Base-by-base conservation (phyloP, 345 rosid genomes). In the Ricinus communis region DNA sequence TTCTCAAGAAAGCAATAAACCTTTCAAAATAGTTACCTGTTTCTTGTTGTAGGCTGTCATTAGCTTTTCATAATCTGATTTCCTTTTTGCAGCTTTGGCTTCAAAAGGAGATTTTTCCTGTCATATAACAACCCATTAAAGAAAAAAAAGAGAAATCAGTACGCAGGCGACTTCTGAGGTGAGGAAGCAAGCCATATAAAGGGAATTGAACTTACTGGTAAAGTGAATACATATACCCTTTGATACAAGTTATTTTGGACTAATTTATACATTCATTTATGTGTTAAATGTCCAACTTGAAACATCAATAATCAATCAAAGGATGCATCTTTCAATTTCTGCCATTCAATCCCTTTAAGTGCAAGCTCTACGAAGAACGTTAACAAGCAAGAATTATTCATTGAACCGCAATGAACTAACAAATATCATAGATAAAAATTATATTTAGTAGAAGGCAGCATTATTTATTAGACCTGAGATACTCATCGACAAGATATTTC, bases 31-130 rank as follows among this genome's bases (percentile, higher is more conserved):
- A 63, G 47, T 71, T 76, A 91, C 97, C 89, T 85, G 81, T 79
- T 85, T 88, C 81, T 90, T 88, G 79, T 88, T 88, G 86, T 90
- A 91, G 63, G 88, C 89, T 68, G 82, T 84, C 91, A 90, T 91
- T 69, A 74, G 88, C 80, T 86, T 90, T 59, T 78, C 91, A 73
- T 95, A 89, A n/a, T 91, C 97, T 0, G 61, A 74, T 78, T 91
- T 91, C 85, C 78, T 83, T 76, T 86, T 87, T 15, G 82, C 88
- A 52, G 97, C 97, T 86, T 86, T 91, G 78, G 88, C 89, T 77
- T 86, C 93, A 78, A 80, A 90, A 54, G 97, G 97, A 70, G 93
- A 93, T 80, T 92, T 90, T 30, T 90, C 97, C 93, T 92, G 76
- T 72, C 57, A 55, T 62, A 38, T 31, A 24, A 19, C 14, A 33